Percentiles rank a stretch among this genome's conserved stretches.
Conservation (phyloP, 495 filamentous ascomycete genomes). For the Peziza echinospora region DNA sequence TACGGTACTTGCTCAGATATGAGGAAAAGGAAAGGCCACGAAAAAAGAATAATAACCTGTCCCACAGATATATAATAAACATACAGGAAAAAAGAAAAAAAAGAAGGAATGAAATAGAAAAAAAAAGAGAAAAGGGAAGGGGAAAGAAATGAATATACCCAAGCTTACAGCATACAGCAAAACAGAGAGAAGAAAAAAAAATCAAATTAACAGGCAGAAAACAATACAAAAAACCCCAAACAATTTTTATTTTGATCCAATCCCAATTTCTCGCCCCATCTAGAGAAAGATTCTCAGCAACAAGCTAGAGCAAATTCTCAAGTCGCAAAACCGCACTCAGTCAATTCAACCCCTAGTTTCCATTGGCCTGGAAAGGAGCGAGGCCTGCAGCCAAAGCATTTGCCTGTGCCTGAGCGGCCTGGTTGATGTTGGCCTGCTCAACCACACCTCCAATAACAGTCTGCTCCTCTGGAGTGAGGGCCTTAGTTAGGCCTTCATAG, state of each 20-base stretch:
- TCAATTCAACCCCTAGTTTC: neutral
- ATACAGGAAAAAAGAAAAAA: neutral
- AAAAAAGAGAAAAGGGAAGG: neutral
- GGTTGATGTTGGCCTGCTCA: conserved; percentile 47
- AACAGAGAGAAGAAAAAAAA: neutral
- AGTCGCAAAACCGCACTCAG: neutral
- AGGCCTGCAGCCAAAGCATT: conserved; percentile 13
- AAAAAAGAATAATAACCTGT: too few relatives aligned
- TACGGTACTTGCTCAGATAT: too few relatives aligned
- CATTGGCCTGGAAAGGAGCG: neutral
- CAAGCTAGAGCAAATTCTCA: too few relatives aligned
- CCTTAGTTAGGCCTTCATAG: conserved; percentile 57
- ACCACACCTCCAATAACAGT: conserved; percentile 57
- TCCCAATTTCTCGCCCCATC: too few relatives aligned
- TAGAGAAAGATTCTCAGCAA: too few relatives aligned
- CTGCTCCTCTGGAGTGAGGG: conserved; percentile 62
- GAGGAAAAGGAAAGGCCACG: too few relatives aligned
- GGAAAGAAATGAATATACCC: too few relatives aligned
- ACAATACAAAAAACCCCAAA: neutral
- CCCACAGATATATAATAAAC: too few relatives aligned
- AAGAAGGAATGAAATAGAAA: neutral
- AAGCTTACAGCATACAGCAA: too few relatives aligned
- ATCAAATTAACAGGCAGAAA: neutral
- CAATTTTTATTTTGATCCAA: neutral
- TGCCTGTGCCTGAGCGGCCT: conserved; percentile 19